Evolutionary conservation across 1,139 yeast genomes (phyloP).

Genomic region (Pichia sp.): DNA sequence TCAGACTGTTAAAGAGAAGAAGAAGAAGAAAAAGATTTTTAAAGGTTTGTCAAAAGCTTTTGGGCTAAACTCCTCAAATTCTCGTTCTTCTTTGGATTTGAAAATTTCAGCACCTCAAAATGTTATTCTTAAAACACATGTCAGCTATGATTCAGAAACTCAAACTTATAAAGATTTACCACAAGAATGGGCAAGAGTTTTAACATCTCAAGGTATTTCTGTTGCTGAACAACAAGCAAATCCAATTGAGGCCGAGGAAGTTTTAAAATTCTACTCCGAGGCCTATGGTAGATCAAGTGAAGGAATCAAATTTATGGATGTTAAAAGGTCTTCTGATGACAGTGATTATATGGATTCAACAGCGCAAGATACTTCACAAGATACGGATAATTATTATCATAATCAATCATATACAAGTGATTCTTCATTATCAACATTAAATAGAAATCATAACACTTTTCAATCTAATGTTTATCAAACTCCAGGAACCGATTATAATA

Average conservation of each 20-base stretch:
- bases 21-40: conserved; percentile 36
- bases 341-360: conserved; percentile 17
- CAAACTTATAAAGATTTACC: conserved; percentile 91
- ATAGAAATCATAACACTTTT: neutral
- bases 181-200: conserved; percentile 79
- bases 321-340: conserved; percentile 30
- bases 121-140: conserved; percentile 88
- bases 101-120: conserved; percentile 86
- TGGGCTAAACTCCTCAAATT: conserved; percentile 37
- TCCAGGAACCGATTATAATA: conserved; percentile 4
- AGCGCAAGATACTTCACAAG: conserved; percentile 9
- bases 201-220: conserved; percentile 82
- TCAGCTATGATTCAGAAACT: conserved; percentile 75
- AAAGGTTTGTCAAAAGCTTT: conserved; percentile 42
- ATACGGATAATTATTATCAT: conserved; percentile 2
- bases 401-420: conserved; percentile 7
- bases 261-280: conserved; percentile 82
- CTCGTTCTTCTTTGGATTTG: conserved; percentile 34
- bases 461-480: conserved; percentile 3
- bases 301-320: conserved; percentile 63
- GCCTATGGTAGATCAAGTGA: conserved; percentile 38
- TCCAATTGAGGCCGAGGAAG: conserved; percentile 66
- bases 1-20: conserved; percentile 15
- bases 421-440: conserved; percentile 6
- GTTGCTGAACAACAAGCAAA: conserved; percentile 80